Conservation (phyloP, 805 yeast species). For the Spathaspora gorwiae region DNA sequence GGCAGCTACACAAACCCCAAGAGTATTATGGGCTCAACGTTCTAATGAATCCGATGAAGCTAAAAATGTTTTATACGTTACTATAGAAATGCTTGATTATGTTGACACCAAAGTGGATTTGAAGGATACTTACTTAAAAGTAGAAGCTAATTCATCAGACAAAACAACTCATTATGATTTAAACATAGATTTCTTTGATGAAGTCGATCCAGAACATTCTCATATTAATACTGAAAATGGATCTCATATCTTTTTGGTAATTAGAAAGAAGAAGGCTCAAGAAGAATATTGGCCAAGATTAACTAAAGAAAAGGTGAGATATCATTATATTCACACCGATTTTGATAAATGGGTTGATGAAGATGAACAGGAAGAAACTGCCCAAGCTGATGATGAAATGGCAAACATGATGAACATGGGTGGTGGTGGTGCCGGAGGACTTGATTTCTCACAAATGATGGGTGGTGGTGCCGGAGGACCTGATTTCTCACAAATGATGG, state of each 20-base stretch:
- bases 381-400: conserved; percentile 40
- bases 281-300: conserved; percentile 94
- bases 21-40: conserved; percentile 95
- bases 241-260: conserved; percentile 56
- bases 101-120: conserved; percentile 57
- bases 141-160: conserved; percentile 43
- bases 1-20: conserved; percentile 32
- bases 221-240: conserved; percentile 51
- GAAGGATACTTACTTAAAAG: conserved; percentile 49
- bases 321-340: conserved; percentile 83
- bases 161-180: conserved; percentile 55
- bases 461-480: conserved; percentile 34
- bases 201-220: conserved; percentile 65
- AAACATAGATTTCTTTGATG: conserved; percentile 70
- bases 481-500: conserved; percentile 29
- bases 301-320: conserved; percentile 78
- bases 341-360: conserved; percentile 98
- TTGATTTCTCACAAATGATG: conserved; percentile 27
- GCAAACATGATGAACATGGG: conserved; percentile 22
- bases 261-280: conserved; percentile 64
- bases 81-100: conserved; percentile 71
- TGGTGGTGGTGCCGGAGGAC: conserved; percentile 33
- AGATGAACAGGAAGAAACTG: conserved; percentile 85
- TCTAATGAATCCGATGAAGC: conserved; percentile 66
- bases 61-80: conserved; percentile 72